Conservation (phyloP, 495 filamentous ascomycete species). For the Diplogelasinospora grovesii region DNA sequence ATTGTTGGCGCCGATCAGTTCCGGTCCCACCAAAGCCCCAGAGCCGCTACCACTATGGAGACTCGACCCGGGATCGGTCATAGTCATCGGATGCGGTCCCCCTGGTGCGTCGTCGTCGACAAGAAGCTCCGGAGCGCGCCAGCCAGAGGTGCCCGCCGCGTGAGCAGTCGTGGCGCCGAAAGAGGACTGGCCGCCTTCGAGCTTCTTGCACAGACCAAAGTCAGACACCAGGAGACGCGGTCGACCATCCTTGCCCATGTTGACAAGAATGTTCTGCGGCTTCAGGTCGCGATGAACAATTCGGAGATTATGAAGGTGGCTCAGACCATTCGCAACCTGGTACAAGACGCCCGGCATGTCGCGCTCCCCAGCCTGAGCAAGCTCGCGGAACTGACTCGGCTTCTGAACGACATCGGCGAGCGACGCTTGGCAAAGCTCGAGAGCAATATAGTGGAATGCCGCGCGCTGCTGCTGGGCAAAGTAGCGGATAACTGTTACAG, state of each 20-base stretch:
- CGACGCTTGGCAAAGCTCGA: slow-evolving; percentile 93
- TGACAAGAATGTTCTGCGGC: slow-evolving; percentile 90
- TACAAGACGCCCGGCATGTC: slow-evolving; percentile 63
- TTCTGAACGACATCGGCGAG: slow-evolving; percentile 81
- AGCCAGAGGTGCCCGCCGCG: slow-evolving; percentile 87
- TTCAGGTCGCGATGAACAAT: slow-evolving; percentile 98
- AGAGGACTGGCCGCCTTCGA: slow-evolving; percentile 92
- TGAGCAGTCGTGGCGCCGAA: slow-evolving; percentile 91
- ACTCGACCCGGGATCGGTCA: slow-evolving; percentile 33
- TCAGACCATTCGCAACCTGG: slow-evolving; percentile 80
- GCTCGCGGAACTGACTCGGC: slow-evolving; percentile 39
- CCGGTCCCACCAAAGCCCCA: slow-evolving; percentile 40
- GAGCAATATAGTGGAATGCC: slow-evolving; percentile 91
- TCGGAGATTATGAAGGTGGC: slow-evolving; percentile 82
- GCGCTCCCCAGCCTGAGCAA: slow-evolving; percentile 47
- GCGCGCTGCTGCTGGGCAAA: slow-evolving; percentile 81
- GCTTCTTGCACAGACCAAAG: slow-evolving; percentile 95
- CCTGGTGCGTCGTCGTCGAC: slow-evolving; percentile 59
- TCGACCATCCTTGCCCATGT: slow-evolving; percentile 49
- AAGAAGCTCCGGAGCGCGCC: slow-evolving; percentile 92
- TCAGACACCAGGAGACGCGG: slow-evolving; percentile 89
- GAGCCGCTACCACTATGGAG: slow-evolving; percentile 41
- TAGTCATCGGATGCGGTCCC: slow-evolving; percentile 16
- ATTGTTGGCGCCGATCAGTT: slow-evolving; percentile 18
- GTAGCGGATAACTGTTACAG: slow-evolving; percentile 73